phyloP scores from a whole-genome alignment of 1,139 yeast genomes.

The Blastobotrys ciferrii region DNA sequence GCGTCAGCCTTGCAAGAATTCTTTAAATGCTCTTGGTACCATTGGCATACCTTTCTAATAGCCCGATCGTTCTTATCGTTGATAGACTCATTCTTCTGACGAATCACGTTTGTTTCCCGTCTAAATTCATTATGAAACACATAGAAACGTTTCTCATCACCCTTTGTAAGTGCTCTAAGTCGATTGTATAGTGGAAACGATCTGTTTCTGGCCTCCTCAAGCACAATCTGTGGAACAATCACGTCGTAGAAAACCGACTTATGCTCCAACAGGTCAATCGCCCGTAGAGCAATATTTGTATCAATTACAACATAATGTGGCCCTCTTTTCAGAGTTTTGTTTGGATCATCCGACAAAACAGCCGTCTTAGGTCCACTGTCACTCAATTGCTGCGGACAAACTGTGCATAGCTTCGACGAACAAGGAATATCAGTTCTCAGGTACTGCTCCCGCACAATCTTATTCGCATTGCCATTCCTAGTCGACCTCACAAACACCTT shows the following conservation, averaged over 20 bases:
- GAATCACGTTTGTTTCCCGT: constrained; percentile 62
- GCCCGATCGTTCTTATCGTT: constrained; percentile 94
- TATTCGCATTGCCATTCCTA: constrained; percentile 77
- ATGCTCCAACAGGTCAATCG: constrained; percentile 86
- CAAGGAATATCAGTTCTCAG: constrained; percentile 91
- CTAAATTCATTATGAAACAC: constrained; percentile 93
- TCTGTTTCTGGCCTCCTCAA: constrained; percentile 88
- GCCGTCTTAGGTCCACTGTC: constrained; percentile 41
- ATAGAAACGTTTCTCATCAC: constrained; percentile 77
- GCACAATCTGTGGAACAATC: constrained; percentile 86
- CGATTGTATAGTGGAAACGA: constrained; percentile 88
- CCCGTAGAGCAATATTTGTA: constrained; percentile 83
- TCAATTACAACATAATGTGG: constrained; percentile 81
- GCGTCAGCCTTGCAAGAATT: constrained; percentile 31
- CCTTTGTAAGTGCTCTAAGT: constrained; percentile 68
- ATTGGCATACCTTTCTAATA: constrained; percentile 68
- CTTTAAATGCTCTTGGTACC: constrained; percentile 68
- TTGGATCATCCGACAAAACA: constrained; percentile 48
- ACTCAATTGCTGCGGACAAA: constrained; percentile 43
- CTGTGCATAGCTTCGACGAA: constrained; percentile 65
- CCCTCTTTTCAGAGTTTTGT: constrained; percentile 54
- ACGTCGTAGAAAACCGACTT: constrained; percentile 80
- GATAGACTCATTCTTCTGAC: constrained; percentile 67
- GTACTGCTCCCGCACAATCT: constrained; percentile 91
- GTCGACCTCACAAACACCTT: constrained; percentile 86